Percentiles rank a stretch among this genome's conserved stretches.
Conservation (phyloP, 2,329 filamentous ascomycete genomes). For the Scorias spongiosa region DNA sequence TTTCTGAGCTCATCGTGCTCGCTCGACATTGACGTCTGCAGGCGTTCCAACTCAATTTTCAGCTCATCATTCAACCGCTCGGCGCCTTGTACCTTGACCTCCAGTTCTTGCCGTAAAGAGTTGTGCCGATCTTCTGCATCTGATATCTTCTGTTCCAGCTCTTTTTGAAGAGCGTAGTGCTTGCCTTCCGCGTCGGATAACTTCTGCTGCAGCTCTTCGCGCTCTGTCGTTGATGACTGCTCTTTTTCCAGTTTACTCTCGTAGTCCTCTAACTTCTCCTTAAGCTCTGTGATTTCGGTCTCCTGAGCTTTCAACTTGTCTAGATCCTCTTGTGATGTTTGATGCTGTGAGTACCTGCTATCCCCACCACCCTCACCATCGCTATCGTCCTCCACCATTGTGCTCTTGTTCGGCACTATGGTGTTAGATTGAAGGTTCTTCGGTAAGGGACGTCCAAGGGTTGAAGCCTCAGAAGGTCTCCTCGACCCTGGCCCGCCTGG, state of each 20-base stretch:
- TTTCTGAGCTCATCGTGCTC: conserved; percentile 26
- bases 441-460: conserved; percentile 55
- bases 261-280: conserved; percentile 56
- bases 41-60: conserved; percentile 60
- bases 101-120: conserved; percentile 48
- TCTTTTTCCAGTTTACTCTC: conserved; percentile 48
- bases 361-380: not conserved
- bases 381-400: conserved; percentile 91
- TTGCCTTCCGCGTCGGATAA: conserved; percentile 34
- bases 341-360: not conserved
- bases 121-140: conserved; percentile 19
- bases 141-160: conserved; percentile 36
- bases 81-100: conserved; percentile 16
- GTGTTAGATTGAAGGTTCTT: conserved; percentile 93
- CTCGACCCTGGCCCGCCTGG: conserved; percentile 16
- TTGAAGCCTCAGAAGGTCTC: not conserved
- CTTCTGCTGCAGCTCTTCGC: conserved; percentile 43
- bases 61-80: conserved; percentile 66
- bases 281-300: conserved; percentile 57
- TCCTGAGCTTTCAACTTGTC: conserved; percentile 68
- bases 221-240: conserved; percentile 42
- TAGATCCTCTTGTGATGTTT: conserved; percentile 34
- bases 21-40: conserved; percentile 5
- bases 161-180: conserved; percentile 48
- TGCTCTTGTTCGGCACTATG: conserved; percentile 94